Evolutionary conservation across 2,329 filamentous ascomycete species (phyloP).

Genomic region (Arthrinium phaeospermum): DNA sequence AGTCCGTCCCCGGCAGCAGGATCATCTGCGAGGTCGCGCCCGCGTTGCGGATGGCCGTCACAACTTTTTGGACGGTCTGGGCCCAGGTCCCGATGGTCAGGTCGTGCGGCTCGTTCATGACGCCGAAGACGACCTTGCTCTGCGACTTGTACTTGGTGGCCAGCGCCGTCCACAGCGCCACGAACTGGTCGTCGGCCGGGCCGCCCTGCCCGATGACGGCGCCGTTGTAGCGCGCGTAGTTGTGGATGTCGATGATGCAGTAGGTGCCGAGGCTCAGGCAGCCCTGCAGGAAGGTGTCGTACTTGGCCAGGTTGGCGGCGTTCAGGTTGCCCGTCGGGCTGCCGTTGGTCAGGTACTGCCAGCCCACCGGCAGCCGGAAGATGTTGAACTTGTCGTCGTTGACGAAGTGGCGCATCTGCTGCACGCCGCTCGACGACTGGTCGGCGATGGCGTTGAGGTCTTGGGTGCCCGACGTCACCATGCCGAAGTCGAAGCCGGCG

Average conservation of each 20-base stretch:
- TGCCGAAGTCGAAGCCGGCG: conserved; percentile 32
- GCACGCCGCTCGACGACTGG: conserved; percentile 29
- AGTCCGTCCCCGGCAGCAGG: conserved; percentile 67
- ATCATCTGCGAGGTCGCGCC: conserved; percentile 63
- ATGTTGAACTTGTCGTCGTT: conserved; percentile 60
- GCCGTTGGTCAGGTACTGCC: conserved; percentile 65
- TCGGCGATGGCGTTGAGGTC: not conserved
- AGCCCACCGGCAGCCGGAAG: conserved; percentile 62
- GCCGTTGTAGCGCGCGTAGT: conserved; percentile 64
- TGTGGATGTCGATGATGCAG: conserved; percentile 66
- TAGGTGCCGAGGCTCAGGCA: conserved; percentile 61
- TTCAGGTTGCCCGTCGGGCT: conserved; percentile 57
- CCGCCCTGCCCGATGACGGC: conserved; percentile 70
- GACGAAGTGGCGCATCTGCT: conserved; percentile 62
- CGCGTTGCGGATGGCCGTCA: conserved; percentile 68
- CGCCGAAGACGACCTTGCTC: conserved; percentile 63
- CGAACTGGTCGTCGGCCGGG: conserved; percentile 63
- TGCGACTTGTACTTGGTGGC: conserved; percentile 63
- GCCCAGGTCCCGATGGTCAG: conserved; percentile 60
- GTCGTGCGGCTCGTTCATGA: conserved; percentile 75
- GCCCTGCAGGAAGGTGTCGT: conserved; percentile 60
- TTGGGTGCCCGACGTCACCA: conserved; percentile 3
- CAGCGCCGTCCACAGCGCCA: conserved; percentile 61
- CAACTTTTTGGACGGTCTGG: conserved; percentile 61
- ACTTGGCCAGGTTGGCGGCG: conserved; percentile 52